Evolutionary conservation across 2,329 filamentous ascomycete species (phyloP).

Genomic region (Periconia sp.): DNA sequence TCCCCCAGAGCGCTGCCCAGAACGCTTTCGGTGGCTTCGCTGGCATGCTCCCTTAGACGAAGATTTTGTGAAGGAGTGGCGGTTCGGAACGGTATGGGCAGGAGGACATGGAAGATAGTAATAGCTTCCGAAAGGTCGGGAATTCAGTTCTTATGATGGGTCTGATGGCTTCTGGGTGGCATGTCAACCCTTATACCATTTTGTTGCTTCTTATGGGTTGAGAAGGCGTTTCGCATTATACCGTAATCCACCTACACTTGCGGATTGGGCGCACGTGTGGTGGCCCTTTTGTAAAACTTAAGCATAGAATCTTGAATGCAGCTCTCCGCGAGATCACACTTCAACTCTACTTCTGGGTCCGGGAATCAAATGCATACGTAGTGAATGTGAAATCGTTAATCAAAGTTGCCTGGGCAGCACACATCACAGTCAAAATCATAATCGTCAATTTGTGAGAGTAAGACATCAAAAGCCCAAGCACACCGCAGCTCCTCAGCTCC

Average conservation of each 20-base stretch:
- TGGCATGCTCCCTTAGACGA: conserved; percentile 35
- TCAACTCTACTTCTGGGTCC: conserved; percentile 11
- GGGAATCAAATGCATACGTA: too few species aligned
- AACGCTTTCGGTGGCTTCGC: conserved; percentile 47
- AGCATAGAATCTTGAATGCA: conserved; percentile 34
- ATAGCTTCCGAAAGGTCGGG: conserved; percentile 18
- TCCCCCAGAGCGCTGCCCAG: conserved; percentile 40
- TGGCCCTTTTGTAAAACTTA: conserved; percentile 26
- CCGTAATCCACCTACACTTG: conserved; percentile 34
- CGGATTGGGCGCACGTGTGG: conserved; percentile 18
- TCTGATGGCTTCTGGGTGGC: conserved; percentile 24
- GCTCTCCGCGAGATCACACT: conserved; percentile 20
- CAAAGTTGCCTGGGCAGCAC: conserved; percentile 8
- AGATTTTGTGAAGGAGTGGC: conserved; percentile 4
- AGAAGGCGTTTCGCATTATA: conserved; percentile 41
- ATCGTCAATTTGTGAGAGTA: conserved; percentile 19
- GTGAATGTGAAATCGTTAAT: not conserved
- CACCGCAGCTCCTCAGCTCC: conserved; percentile 9
- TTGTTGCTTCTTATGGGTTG: conserved; percentile 25
- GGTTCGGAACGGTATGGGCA: conserved; percentile 4
- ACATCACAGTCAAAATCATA: conserved; percentile 24
- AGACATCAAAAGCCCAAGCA: not conserved
- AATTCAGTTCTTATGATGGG: conserved; percentile 25
- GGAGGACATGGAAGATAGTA: conserved; percentile 19
- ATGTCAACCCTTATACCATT: conserved; percentile 32